Percentiles rank a stretch among this genome's conserved stretches.
phyloP scores from a whole-genome alignment of 148 eudicot species.

The Camellia lanceoleosa region DNA sequence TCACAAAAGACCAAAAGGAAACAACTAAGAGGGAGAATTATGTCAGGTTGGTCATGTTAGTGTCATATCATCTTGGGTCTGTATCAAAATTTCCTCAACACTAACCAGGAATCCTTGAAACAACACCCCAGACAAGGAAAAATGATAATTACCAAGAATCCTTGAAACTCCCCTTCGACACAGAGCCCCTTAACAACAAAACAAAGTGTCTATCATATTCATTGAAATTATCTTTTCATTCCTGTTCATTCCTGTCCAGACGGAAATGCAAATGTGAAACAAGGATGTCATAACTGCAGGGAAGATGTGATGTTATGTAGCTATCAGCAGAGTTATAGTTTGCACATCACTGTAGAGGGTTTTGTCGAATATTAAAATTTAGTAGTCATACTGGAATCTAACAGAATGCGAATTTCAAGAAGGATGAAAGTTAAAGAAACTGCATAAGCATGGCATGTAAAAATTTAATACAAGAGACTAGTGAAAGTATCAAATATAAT shows the following conservation, averaged over 20 bases:
- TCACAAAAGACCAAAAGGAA: too few relatives aligned
- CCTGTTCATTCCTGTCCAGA: background rate
- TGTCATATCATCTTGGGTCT: too few relatives aligned
- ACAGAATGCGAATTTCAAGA: background rate
- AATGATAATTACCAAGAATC: too few relatives aligned
- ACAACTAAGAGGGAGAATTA: too few relatives aligned
- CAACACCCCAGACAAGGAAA: too few relatives aligned
- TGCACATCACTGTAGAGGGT: background rate
- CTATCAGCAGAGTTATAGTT: background rate
- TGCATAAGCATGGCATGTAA: background rate
- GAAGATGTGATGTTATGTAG: background rate
- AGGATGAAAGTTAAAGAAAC: background rate
- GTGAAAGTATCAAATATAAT: background rate
- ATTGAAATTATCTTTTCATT: background rate
- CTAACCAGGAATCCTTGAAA: too few relatives aligned
- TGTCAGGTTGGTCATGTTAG: too few relatives aligned
- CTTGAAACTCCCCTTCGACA: too few relatives aligned
- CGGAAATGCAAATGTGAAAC: background rate
- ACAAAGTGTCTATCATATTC: background rate
- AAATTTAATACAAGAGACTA: slow-evolving; percentile 5
- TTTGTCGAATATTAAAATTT: too few relatives aligned
- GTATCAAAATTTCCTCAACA: too few relatives aligned
- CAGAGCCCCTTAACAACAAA: background rate
- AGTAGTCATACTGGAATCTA: background rate
- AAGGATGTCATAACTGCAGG: background rate